Evolutionary conservation across 1,284 basidiomycete genomes (phyloP).

Genomic region (Tilletiopsis washingtonensis): DNA sequence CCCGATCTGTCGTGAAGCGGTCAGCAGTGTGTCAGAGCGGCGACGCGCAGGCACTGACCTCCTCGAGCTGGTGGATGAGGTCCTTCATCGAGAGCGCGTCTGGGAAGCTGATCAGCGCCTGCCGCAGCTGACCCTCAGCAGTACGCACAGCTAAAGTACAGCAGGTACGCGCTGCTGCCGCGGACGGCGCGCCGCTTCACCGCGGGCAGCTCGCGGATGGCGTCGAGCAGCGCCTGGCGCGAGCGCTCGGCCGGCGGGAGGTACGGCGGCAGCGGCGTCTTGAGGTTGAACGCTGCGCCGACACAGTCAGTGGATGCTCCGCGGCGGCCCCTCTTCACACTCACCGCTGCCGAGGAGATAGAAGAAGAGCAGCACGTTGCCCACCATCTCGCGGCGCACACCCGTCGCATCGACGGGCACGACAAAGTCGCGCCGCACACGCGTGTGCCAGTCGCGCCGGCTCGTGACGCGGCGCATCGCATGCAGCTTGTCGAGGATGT

Average conservation of each 20-base stretch:
- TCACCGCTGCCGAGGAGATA: conserved; percentile 74
- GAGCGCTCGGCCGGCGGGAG: conserved; percentile 82
- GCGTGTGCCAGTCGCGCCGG: conserved; percentile 79
- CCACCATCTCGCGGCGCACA: conserved; percentile 76
- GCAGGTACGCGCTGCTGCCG: conserved; percentile 58
- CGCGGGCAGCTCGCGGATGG: conserved; percentile 59
- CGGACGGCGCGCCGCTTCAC: conserved; percentile 59
- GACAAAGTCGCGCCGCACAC: conserved; percentile 66
- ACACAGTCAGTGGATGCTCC: too few relatives aligned
- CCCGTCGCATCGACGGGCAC: conserved; percentile 58
- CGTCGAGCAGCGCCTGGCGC: conserved; percentile 60
- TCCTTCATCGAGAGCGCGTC: conserved; percentile 78
- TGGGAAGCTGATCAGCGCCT: conserved; percentile 70
- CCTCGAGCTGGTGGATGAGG: conserved; percentile 29
- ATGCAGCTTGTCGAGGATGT: conserved; percentile 65
- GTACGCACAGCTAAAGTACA: not conserved
- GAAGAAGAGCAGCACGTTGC: conserved; percentile 86
- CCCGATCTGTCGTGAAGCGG: too few relatives aligned
- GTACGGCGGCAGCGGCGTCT: conserved; percentile 86
- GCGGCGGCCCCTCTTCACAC: too few relatives aligned
- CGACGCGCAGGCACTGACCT: too few relatives aligned
- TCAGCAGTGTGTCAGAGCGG: too few relatives aligned
- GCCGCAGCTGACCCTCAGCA: not conserved
- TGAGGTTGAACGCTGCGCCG: conserved; percentile 79
- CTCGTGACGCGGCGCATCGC: conserved; percentile 92